Evolutionary conservation across 2,329 filamentous ascomycete species (phyloP).

Genomic region (Fusarium torulosum): DNA sequence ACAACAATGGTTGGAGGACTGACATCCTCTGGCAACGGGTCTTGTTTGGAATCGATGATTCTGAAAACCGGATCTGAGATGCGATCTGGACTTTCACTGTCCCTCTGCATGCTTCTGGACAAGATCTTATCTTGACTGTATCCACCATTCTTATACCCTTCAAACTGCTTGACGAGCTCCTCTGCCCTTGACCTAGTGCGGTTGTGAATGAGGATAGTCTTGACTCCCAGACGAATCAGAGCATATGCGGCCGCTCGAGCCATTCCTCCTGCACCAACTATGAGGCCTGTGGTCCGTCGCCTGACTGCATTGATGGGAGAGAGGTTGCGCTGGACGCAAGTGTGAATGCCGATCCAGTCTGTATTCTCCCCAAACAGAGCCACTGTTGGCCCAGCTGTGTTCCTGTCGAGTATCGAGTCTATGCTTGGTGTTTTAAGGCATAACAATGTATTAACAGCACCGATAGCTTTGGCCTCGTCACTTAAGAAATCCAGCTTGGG

Average conservation of each 20-base stretch:
- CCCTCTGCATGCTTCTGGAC: fast-evolving
- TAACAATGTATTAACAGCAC: conserved; percentile 2
- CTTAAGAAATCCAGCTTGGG: conserved; percentile 7
- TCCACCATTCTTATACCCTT: fast-evolving
- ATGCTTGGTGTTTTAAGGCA: neutral
- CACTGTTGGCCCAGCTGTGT: neutral
- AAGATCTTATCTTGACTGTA: fast-evolving
- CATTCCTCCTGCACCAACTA: conserved; percentile 14
- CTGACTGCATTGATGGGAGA: conserved; percentile 20
- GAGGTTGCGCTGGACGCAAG: conserved; percentile 3
- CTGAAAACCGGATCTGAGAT: neutral
- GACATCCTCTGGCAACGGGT: neutral
- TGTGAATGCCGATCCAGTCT: conserved; percentile 17
- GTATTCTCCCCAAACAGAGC: conserved; percentile 12
- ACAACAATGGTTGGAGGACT: neutral
- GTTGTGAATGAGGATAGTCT: conserved; percentile 1
- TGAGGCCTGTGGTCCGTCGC: conserved; percentile 4
- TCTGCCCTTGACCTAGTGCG: conserved; percentile 3
- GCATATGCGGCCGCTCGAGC: conserved; percentile 14
- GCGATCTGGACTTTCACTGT: neutral
- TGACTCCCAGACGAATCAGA: neutral
- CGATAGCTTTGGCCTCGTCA: conserved; percentile 10
- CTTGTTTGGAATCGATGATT: neutral
- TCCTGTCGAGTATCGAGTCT: neutral
- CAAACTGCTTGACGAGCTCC: neutral